Evolutionary conservation across 495 filamentous ascomycete species (phyloP).

Genomic region (Daldinia concentrica): DNA sequence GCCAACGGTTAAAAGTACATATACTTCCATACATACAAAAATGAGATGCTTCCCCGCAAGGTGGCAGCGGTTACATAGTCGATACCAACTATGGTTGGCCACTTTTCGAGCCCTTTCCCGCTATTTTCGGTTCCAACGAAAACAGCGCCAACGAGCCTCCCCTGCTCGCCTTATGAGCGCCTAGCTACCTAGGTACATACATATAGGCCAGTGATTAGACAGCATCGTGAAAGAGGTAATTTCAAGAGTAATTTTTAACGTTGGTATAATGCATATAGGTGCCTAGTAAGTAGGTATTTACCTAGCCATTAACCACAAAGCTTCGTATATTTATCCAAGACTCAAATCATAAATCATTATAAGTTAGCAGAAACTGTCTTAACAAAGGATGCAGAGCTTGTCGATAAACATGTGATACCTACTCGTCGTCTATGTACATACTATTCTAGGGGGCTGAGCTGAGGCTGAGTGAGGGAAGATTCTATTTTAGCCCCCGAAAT

Average conservation of each 20-base stretch:
- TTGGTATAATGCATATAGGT: background rate
- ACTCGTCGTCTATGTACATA: too few relatives aligned
- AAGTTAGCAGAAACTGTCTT: background rate
- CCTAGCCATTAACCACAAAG: background rate
- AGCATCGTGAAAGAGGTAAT: conserved; percentile 3
- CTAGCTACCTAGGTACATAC: background rate
- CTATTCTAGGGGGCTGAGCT: conserved; percentile 38
- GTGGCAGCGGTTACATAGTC: conserved; percentile 11
- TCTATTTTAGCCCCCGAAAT: conserved; percentile 21
- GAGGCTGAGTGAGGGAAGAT: conserved; percentile 43
- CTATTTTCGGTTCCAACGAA: conserved; percentile 28
- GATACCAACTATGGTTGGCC: conserved; percentile 31
- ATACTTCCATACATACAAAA: background rate
- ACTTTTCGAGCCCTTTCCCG: conserved; percentile 28
- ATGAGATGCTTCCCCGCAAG: conserved; percentile 6
- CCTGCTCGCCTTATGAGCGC: conserved; percentile 41
- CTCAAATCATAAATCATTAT: background rate
- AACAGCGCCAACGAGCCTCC: conserved; percentile 26
- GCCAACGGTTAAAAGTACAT: background rate
- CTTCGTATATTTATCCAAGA: background rate
- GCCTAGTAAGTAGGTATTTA: background rate
- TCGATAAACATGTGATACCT: too few relatives aligned
- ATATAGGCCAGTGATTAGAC: conserved; percentile 32
- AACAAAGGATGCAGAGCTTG: background rate
- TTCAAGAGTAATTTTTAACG: conserved; percentile 11